Conservation (phyloP, 345 rosid genomes). For the Boechera divaricarpa region DNA sequence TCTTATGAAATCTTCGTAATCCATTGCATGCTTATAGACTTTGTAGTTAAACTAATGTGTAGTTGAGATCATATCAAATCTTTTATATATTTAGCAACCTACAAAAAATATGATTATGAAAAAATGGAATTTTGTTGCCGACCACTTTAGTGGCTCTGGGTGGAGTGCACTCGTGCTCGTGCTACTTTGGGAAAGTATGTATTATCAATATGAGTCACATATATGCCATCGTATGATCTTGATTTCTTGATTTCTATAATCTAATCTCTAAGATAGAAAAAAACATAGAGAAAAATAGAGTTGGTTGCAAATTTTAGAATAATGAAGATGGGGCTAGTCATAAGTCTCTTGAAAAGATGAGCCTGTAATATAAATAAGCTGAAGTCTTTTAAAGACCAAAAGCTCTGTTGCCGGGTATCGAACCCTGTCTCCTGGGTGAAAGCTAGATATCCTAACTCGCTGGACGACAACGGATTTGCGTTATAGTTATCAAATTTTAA, state of each 20-base stretch:
- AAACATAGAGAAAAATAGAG: not conserved
- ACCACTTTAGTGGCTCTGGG: constrained; percentile 34
- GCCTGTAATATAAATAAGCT: not conserved
- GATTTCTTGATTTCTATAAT: constrained; percentile 1
- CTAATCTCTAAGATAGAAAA: not conserved
- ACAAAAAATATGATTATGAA: not conserved
- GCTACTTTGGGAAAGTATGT: constrained; percentile 34
- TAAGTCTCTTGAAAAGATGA: not conserved
- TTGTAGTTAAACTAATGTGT: constrained; percentile 20
- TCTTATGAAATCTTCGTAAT: constrained; percentile 27
- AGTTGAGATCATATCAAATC: not conserved
- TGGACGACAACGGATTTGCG: constrained; percentile 87
- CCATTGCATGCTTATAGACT: constrained; percentile 32
- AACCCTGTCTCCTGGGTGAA: constrained; percentile 96
- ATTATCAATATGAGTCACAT: constrained; percentile 5
- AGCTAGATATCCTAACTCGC: constrained; percentile 97
- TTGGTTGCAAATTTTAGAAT: no score
- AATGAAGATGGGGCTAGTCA: not conserved
- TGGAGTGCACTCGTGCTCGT: constrained; percentile 39
- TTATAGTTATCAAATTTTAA: fast-evolving
- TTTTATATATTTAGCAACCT: constrained; percentile 3
- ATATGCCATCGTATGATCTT: not conserved
- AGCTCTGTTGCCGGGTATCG: no score
- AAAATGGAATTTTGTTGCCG: constrained; percentile 10
- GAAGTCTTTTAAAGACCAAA: not conserved